A percentile compares a stretch with the other conserved stretches of the same genome.
Conservation (phyloP, 2,329 filamentous ascomycete genomes). For the Aureobasidium sp. region DNA sequence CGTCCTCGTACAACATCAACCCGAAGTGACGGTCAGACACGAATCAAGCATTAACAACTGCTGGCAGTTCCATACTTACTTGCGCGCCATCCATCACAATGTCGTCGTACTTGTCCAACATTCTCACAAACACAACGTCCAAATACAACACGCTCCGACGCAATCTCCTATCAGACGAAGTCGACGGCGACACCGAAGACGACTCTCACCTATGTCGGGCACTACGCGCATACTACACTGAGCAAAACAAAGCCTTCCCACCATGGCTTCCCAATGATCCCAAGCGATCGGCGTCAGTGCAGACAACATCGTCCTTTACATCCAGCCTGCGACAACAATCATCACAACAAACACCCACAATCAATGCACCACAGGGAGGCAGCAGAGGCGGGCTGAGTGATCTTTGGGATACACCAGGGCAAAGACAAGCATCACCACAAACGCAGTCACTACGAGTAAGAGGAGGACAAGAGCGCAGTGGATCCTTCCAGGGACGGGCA, state of each 20-base stretch:
- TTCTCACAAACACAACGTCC: conserved; percentile 63
- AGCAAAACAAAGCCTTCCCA: conserved; percentile 85
- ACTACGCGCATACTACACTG: conserved; percentile 90
- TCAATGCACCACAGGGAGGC: conserved; percentile 34
- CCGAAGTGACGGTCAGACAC: neutral
- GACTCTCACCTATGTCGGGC: conserved; percentile 96
- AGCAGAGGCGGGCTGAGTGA: conserved; percentile 60
- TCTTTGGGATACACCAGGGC: conserved; percentile 60
- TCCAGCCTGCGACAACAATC: conserved; percentile 51
- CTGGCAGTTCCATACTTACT: neutral
- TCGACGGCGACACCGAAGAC: conserved; percentile 71
- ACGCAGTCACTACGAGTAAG: conserved; percentile 29
- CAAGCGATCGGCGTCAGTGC: conserved; percentile 70
- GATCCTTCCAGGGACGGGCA: conserved; percentile 5
- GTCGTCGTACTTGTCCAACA: conserved; percentile 85
- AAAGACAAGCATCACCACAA: conserved; percentile 37
- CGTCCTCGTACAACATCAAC: conserved; percentile 15
- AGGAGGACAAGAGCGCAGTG: conserved; percentile 37
- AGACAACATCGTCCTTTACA: conserved; percentile 54
- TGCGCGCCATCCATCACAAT: conserved; percentile 55
- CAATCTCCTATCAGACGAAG: conserved; percentile 71
- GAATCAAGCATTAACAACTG: conserved; percentile 6
- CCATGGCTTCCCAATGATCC: conserved; percentile 92
- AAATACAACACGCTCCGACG: conserved; percentile 65
- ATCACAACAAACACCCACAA: conserved; percentile 37